These are phyloP conservation scores for Hypomyces rosellus DNA, from an alignment of 2,329 filamentous ascomycete species.

Conservation along the genomic window DNA sequence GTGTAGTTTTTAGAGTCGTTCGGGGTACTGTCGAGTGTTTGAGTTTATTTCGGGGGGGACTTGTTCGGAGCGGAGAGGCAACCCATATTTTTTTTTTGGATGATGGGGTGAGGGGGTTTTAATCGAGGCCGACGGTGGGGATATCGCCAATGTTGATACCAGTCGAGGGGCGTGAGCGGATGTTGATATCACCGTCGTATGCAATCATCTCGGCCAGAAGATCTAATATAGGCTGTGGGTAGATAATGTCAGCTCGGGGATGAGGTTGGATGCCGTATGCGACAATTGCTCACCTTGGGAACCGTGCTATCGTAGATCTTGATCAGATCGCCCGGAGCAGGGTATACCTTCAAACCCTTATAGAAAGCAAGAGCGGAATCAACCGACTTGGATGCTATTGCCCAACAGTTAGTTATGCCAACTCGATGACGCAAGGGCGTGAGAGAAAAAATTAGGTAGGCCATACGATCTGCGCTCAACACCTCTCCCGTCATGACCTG, in stretches of 20 bases:
- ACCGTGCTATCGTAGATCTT: conserved; percentile 98
- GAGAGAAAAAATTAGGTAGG: neutral
- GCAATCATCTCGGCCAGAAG: conserved; percentile 98
- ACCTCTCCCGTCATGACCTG: conserved; percentile 86
- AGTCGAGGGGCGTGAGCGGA: conserved; percentile 37
- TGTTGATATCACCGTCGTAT: conserved; percentile 68
- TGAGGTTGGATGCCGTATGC: neutral
- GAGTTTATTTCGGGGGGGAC: conserved; percentile 1
- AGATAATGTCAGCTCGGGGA: neutral
- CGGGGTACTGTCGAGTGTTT: neutral
- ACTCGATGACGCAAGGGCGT: neutral
- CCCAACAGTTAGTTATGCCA: neutral
- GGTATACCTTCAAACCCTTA: conserved; percentile 98
- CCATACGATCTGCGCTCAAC: conserved; percentile 72
- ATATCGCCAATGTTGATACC: conserved; percentile 42
- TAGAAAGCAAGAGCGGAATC: conserved; percentile 95
- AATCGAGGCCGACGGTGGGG: conserved; percentile 50
- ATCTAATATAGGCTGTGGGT: conserved; percentile 73
- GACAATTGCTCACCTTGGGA: conserved; percentile 61
- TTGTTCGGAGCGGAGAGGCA: conserved; percentile 7
- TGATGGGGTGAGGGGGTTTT: conserved; percentile 22
- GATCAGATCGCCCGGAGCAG: conserved; percentile 85
- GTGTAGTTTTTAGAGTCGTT: no score
- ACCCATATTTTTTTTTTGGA: neutral
- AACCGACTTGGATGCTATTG: conserved; percentile 57